Evolutionary conservation across 768 basidiomycete species (phyloP).

Genomic region (Floccularia luteovirens): DNA sequence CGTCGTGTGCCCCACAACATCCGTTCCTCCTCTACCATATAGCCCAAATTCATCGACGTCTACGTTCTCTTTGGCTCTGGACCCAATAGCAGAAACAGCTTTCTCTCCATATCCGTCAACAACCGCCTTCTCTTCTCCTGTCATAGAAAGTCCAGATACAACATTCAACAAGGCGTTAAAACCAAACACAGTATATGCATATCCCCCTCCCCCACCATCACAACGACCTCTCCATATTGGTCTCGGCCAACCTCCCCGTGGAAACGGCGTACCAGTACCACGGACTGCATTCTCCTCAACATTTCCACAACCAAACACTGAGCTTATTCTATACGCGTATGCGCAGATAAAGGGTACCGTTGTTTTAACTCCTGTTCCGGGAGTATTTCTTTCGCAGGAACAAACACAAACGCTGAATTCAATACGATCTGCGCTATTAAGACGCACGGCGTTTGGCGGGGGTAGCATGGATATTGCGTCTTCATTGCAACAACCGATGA

Average conservation of each 20-base stretch:
- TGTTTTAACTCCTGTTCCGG: slow-evolving; percentile 40
- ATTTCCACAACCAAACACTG: slow-evolving; percentile 43
- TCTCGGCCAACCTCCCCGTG: slow-evolving; percentile 35
- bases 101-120: slow-evolving; percentile 24
- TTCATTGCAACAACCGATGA: slow-evolving; percentile 21
- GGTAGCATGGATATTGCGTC: slow-evolving; percentile 77
- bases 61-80: slow-evolving; percentile 38
- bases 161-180: background rate
- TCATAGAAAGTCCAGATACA: slow-evolving; percentile 15
- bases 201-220: slow-evolving; percentile 27
- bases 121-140: slow-evolving; percentile 28
- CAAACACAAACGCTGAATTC: slow-evolving; percentile 35
- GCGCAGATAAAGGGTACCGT: slow-evolving; percentile 71
- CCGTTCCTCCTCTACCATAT: slow-evolving; percentile 20
- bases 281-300: slow-evolving; percentile 35
- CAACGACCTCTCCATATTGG: slow-evolving; percentile 14
- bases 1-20: slow-evolving; percentile 19
- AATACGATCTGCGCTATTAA: slow-evolving; percentile 43
- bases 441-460: slow-evolving; percentile 49
- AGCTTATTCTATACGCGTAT: slow-evolving; percentile 80
- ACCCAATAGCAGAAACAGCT: slow-evolving; percentile 35
- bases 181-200: slow-evolving; percentile 23
- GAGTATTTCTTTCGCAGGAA: slow-evolving; percentile 29
- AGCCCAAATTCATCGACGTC: slow-evolving; percentile 35
- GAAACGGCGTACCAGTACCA: slow-evolving; percentile 8